These are phyloP conservation scores for Cinnamomum chago DNA, from an alignment of 164 flowering plant genomes.

Conservation along the genomic window DNA sequence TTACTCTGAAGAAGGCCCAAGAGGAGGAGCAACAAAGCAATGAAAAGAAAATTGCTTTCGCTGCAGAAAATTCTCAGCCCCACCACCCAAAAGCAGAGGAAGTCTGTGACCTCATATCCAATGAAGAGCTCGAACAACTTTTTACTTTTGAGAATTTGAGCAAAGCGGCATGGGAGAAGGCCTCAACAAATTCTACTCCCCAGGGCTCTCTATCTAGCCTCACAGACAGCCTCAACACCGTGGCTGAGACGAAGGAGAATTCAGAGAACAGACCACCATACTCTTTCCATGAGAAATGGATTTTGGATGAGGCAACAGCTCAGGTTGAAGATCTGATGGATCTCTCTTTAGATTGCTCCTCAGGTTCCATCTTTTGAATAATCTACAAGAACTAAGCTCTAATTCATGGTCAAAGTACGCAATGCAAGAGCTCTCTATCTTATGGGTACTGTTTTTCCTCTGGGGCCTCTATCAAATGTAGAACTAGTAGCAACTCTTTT, in stretches of 20 bases:
- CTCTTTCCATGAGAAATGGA: conserved; percentile 23
- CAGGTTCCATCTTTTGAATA: conserved; percentile 39
- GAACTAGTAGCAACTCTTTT: background rate
- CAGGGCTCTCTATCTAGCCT: conserved; percentile 7
- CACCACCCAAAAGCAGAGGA: conserved; percentile 15
- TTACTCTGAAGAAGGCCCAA: background rate
- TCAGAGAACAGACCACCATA: conserved; percentile 15
- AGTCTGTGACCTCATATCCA: conserved; percentile 26
- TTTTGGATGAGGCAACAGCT: conserved; percentile 23
- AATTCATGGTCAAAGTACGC: no score
- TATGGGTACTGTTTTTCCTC: no score
- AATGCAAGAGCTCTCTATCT: no score
- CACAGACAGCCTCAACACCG: background rate
- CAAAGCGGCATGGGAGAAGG: conserved; percentile 38
- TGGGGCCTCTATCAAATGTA: conserved; percentile 7
- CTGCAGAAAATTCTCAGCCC: background rate
- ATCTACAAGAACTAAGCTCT: background rate
- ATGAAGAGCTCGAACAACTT: conserved; percentile 49
- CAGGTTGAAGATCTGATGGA: conserved; percentile 45
- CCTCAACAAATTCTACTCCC: conserved; percentile 22
- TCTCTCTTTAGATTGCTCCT: conserved; percentile 27
- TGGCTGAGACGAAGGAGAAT: conserved; percentile 6
- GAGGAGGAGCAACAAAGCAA: conserved; percentile 1
- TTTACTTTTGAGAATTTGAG: conserved; percentile 45
- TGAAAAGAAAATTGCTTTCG: background rate